Evolutionary conservation across 108 stramenopile species (phyloP).

Genomic region (Poteriospumella lacustris): DNA sequence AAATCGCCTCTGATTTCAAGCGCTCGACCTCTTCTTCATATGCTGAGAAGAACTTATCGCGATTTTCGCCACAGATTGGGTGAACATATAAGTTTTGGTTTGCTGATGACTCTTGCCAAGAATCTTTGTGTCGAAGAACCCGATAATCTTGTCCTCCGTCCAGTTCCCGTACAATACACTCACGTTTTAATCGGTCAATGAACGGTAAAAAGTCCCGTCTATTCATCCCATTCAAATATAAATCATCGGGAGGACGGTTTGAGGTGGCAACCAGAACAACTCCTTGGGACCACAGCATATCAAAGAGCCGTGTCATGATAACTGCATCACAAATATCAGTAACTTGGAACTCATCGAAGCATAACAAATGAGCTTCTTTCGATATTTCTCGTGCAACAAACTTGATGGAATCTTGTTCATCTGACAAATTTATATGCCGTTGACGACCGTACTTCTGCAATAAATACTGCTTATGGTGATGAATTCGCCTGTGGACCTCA

Average conservation of each 20-base stretch:
- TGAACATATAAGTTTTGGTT: neutral
- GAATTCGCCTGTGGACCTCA: slow-evolving; percentile 53
- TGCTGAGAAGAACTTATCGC: neutral
- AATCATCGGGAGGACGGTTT: slow-evolving; percentile 29
- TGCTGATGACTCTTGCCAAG: no score
- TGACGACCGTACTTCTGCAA: neutral
- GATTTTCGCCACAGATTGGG: neutral
- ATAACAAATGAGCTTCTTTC: slow-evolving; percentile 18
- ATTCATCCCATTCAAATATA: slow-evolving; percentile 15
- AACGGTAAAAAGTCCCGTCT: slow-evolving; percentile 18
- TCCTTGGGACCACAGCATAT: slow-evolving; percentile 14
- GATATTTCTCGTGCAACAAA: slow-evolving; percentile 19
- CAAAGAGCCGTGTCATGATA: slow-evolving; percentile 22
- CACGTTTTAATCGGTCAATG: neutral
- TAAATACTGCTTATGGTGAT: slow-evolving; percentile 23
- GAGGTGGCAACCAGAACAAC: slow-evolving; percentile 30
- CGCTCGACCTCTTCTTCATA: neutral
- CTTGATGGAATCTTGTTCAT: neutral
- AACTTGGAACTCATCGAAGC: slow-evolving; percentile 41
- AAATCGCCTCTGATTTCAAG: neutral
- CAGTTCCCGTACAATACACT: neutral
- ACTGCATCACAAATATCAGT: slow-evolving; percentile 33
- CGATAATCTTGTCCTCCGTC: neutral
- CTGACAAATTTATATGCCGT: neutral
- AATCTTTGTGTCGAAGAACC: neutral